phyloP scores from a whole-genome alignment of 805 yeast genomes.

The Candida yuanshanica region DNA sequence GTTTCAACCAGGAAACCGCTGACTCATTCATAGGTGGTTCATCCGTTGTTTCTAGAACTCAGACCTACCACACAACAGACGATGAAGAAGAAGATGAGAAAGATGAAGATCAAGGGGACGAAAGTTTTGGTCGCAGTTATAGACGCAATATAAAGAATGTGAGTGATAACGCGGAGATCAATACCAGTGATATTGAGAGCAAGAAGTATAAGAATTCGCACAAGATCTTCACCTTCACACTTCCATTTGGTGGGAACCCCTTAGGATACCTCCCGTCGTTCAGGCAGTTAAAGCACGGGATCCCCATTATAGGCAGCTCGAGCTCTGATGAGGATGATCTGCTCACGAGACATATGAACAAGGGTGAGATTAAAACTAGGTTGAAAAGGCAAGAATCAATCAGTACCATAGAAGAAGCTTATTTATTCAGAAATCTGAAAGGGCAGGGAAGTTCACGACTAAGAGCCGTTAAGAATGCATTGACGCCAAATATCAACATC shows the following conservation, averaged over 20 bases:
- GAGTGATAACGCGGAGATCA: conserved; percentile 9
- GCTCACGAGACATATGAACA: conserved; percentile 4
- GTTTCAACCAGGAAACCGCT: conserved; percentile 5
- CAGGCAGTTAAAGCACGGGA: conserved; percentile 10
- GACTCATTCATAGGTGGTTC: conserved; percentile 42
- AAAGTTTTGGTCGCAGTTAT: neutral
- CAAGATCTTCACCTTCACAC: conserved; percentile 30
- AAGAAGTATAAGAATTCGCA: conserved; percentile 20
- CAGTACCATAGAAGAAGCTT: conserved; percentile 58
- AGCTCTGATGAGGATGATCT: conserved; percentile 10
- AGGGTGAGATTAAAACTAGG: conserved; percentile 25
- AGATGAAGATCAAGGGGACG: too few species aligned
- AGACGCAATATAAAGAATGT: neutral
- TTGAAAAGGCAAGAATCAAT: conserved; percentile 49
- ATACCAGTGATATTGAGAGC: conserved; percentile 16
- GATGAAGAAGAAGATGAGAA: conserved; percentile 8
- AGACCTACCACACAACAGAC: conserved; percentile 4
- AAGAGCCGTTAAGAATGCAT: conserved; percentile 61
- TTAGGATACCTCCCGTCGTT: conserved; percentile 21
- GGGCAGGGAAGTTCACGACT: conserved; percentile 63
- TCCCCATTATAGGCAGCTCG: conserved; percentile 17
- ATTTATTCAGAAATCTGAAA: conserved; percentile 42
- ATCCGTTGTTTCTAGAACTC: conserved; percentile 17
- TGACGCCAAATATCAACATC: conserved; percentile 40
- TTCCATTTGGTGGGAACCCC: conserved; percentile 34